A percentile compares a stretch with the other conserved stretches of the same genome.
These are phyloP conservation scores for Nephelium lappaceum DNA, from an alignment of 345 rosid genomes.

Conservation along the genomic window DNA sequence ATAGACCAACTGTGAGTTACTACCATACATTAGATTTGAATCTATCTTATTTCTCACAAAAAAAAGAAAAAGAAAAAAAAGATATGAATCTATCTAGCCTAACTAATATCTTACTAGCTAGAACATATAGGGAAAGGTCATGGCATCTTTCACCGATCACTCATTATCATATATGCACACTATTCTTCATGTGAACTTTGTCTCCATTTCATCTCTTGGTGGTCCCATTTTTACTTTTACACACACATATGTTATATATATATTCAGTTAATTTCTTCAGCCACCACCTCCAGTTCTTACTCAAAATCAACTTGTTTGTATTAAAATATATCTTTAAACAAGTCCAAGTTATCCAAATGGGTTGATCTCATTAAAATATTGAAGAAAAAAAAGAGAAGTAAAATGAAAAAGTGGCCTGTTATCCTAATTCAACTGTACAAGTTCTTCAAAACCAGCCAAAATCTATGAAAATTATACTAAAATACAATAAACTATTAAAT, in stretches of 20 bases:
- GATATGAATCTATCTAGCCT: background rate
- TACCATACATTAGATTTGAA: background rate
- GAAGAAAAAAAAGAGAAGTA: background rate
- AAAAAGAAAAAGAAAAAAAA: too few species aligned
- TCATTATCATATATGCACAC: background rate
- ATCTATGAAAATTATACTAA: background rate
- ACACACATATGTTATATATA: constrained; percentile 9
- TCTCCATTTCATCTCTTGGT: constrained; percentile 17
- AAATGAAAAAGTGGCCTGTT: background rate
- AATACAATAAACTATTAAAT: background rate
- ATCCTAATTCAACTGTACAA: too few species aligned
- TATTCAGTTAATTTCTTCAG: too few species aligned
- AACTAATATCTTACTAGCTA: background rate
- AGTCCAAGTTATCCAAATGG: background rate
- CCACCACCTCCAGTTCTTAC: background rate
- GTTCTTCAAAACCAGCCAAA: too few species aligned
- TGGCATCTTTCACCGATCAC: background rate
- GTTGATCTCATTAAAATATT: background rate
- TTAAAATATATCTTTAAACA: background rate
- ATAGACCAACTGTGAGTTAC: background rate
- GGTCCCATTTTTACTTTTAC: background rate
- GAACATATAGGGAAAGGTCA: background rate
- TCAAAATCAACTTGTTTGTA: background rate
- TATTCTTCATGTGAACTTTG: constrained; percentile 35
- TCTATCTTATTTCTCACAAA: too few species aligned